phyloP scores from a whole-genome alignment of 768 basidiomycete genomes.

The Naganishia randhawae region DNA sequence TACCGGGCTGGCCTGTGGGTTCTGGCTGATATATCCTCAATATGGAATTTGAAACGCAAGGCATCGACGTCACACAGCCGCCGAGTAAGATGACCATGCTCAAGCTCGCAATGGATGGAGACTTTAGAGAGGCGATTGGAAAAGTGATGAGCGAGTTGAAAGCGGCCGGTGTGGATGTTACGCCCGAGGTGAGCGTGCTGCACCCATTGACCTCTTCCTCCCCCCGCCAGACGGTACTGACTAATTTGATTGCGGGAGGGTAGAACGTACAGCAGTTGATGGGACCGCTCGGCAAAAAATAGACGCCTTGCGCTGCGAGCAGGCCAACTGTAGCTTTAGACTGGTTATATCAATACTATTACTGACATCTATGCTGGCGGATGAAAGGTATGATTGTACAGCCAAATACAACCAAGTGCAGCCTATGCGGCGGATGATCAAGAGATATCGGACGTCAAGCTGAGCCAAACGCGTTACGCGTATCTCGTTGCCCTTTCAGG shows the following conservation, averaged over 20 bases:
- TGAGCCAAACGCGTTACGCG: no score
- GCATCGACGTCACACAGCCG: slow-evolving; percentile 38
- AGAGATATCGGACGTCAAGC: no score
- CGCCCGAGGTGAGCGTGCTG: slow-evolving; percentile 34
- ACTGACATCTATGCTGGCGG: no score
- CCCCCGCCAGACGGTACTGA: no score
- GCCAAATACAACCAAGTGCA: no score
- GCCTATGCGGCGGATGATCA: no score
- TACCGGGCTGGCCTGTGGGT: no score
- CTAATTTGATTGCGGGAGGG: not conserved
- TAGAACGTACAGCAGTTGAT: slow-evolving; percentile 15
- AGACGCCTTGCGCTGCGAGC: not conserved
- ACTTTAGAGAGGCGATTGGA: slow-evolving; percentile 37
- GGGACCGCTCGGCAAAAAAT: slow-evolving; percentile 8
- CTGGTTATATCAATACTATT: no score
- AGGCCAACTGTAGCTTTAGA: not conserved
- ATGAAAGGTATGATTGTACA: no score
- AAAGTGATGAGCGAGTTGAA: slow-evolving; percentile 41
- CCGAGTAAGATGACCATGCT: slow-evolving; percentile 41
- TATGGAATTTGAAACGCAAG: slow-evolving; percentile 20
- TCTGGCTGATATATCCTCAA: no score
- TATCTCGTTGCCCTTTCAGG: no score
- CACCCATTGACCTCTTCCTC: no score
- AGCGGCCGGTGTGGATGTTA: slow-evolving; percentile 42
- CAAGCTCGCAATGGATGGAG: slow-evolving; percentile 40